Conservation (phyloP, 768 basidiomycete genomes). For the Boletus vinaceobasis region DNA sequence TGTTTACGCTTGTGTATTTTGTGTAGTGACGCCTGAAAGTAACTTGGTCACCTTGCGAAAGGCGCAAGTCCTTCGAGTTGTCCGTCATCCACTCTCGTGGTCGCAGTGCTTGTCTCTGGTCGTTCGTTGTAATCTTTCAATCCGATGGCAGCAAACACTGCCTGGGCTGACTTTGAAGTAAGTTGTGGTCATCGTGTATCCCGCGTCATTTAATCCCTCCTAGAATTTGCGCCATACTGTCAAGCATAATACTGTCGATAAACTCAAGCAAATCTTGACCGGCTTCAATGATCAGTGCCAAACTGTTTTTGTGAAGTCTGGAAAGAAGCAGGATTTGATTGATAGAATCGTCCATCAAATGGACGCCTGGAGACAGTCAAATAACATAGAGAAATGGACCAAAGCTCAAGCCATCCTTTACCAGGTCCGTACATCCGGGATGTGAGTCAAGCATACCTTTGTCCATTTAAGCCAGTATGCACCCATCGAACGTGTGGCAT, state of each 20-base stretch:
- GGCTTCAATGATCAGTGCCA: slow-evolving; percentile 78
- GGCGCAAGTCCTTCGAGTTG: slow-evolving; percentile 6
- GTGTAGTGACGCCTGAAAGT: slow-evolving; percentile 20
- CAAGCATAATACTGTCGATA: slow-evolving; percentile 79
- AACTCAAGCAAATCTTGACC: slow-evolving; percentile 74
- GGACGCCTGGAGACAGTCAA: slow-evolving; percentile 55
- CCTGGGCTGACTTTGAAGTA: slow-evolving; percentile 77
- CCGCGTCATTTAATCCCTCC: slow-evolving; percentile 20
- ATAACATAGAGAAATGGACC: slow-evolving; percentile 61
- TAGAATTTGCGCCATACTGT: slow-evolving; percentile 70
- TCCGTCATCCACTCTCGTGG: slow-evolving; percentile 6
- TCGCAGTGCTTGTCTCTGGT: slow-evolving; percentile 7
- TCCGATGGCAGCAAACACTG: slow-evolving; percentile 58
- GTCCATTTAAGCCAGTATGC: slow-evolving; percentile 8
- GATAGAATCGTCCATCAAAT: slow-evolving; percentile 63
- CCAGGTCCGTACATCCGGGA: slow-evolving; percentile 62
- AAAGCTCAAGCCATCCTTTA: slow-evolving; percentile 64
- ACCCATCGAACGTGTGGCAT: slow-evolving; percentile 9
- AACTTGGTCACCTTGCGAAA: slow-evolving; percentile 8
- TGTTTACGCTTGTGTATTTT: slow-evolving; percentile 36
- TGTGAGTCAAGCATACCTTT: slow-evolving; percentile 48
- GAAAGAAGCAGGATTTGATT: slow-evolving; percentile 86
- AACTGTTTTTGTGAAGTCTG: slow-evolving; percentile 65
- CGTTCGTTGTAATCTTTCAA: slow-evolving; percentile 1
- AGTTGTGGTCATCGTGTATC: slow-evolving; percentile 19